Conservation (phyloP, 225 moss, liverwort and hornwort genomes). For the Bryum argenteum region DNA sequence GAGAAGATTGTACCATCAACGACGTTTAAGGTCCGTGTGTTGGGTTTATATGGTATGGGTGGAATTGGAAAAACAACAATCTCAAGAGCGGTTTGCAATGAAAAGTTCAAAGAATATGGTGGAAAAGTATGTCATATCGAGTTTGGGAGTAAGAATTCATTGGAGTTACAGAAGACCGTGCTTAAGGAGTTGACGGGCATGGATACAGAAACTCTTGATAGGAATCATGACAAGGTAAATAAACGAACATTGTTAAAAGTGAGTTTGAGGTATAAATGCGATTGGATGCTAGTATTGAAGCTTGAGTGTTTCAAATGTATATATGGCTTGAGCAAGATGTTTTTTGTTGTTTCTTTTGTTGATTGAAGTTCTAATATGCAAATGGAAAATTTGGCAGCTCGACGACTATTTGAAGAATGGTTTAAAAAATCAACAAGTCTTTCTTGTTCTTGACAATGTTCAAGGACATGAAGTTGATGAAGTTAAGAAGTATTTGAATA, state of each 20-base stretch:
- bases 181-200: not conserved
- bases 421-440: not conserved
- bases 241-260: too few species aligned
- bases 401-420: not conserved
- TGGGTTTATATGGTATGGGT: slow-evolving; percentile 6
- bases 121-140: slow-evolving; percentile 17
- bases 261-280: too few species aligned
- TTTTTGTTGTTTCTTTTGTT: too few species aligned
- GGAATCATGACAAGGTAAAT: not conserved
- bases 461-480: not conserved
- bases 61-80: slow-evolving; percentile 21
- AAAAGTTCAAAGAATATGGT: not conserved
- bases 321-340: too few species aligned
- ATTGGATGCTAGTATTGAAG: too few species aligned
- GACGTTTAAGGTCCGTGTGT: not conserved
- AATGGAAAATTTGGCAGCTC: not conserved
- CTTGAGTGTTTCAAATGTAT: too few species aligned
- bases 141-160: not conserved
- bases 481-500: not conserved
- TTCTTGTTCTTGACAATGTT: slow-evolving; percentile 20
- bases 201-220: not conserved
- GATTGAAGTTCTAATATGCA: not conserved
- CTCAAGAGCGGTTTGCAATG: not conserved
- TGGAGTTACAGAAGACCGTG: not conserved
- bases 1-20: not conserved